phyloP scores from a whole-genome alignment of 2,329 filamentous ascomycete species.

The Penicillium hordei region DNA sequence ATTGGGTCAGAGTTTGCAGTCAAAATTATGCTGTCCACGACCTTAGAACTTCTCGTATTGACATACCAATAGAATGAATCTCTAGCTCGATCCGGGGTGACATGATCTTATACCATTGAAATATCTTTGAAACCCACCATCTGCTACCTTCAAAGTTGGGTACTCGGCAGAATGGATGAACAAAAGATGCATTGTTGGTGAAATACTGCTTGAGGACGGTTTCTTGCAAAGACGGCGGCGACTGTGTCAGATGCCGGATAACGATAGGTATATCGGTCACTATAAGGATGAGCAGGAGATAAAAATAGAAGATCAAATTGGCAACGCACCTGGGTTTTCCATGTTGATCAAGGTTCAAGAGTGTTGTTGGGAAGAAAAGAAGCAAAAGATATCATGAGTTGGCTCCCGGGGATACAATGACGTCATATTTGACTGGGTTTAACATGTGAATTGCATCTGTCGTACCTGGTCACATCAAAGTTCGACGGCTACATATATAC shows the following conservation, averaged over 20 bases:
- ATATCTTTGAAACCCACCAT: slow-evolving; percentile 67
- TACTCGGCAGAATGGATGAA: slow-evolving; percentile 75
- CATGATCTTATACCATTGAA: slow-evolving; percentile 81
- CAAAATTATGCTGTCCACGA: neutral
- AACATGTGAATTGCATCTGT: slow-evolving; percentile 12
- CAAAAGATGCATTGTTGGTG: slow-evolving; percentile 68
- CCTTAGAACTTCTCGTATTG: neutral
- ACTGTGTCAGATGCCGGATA: slow-evolving; percentile 68
- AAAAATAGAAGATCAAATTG: neutral
- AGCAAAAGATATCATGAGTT: neutral
- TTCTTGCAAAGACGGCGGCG: slow-evolving; percentile 64
- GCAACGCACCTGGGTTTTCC: slow-evolving; percentile 17
- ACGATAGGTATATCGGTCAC: slow-evolving; percentile 63
- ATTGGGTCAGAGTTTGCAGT: neutral
- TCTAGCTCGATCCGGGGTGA: slow-evolving; percentile 69
- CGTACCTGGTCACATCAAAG: too few species aligned
- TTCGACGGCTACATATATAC: neutral
- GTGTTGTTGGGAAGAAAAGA: neutral
- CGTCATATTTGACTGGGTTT: slow-evolving; percentile 12
- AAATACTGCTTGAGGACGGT: slow-evolving; percentile 71
- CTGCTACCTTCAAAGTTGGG: slow-evolving; percentile 62
- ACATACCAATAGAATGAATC: slow-evolving; percentile 61
- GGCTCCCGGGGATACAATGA: slow-evolving; percentile 6
- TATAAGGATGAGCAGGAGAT: slow-evolving; percentile 17
- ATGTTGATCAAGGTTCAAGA: slow-evolving; percentile 6